Evolutionary conservation across 371 early-diverging fungal species (phyloP).

Genomic region (Syncephalastrum monosporum): DNA sequence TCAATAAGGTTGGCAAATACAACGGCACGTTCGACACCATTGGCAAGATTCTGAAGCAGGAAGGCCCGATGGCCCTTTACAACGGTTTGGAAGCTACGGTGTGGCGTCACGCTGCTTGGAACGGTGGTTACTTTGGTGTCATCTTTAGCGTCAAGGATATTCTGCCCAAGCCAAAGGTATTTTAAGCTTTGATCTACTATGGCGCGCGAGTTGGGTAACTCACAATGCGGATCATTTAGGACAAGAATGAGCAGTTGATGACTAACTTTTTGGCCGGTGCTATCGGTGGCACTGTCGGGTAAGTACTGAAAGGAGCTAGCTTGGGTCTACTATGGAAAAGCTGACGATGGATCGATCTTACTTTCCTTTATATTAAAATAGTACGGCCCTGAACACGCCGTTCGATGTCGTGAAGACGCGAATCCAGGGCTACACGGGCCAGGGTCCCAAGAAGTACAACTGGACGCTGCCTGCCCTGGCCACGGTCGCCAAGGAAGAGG

Average conservation of each 20-base stretch:
- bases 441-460: conserved; percentile 73
- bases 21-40: conserved; percentile 73
- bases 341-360: too few species aligned
- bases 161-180: conserved; percentile 82
- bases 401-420: conserved; percentile 98
- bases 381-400: conserved; percentile 94
- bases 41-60: conserved; percentile 68
- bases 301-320: too few species aligned
- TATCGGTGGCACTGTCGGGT: conserved; percentile 89
- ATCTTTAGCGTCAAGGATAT: conserved; percentile 74
- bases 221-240: conserved; percentile 21
- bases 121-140: conserved; percentile 90
- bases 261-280: conserved; percentile 94
- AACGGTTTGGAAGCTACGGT: conserved; percentile 94
- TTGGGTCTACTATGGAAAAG: too few species aligned
- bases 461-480: conserved; percentile 86
- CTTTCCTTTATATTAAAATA: too few species aligned
- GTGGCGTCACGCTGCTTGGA: conserved; percentile 96
- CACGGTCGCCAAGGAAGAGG: conserved; percentile 92
- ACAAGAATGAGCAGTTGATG: conserved; percentile 73
- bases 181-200: background rate
- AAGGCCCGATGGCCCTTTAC: conserved; percentile 84
- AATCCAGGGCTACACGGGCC: conserved; percentile 82
- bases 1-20: conserved; percentile 70
- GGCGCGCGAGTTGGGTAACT: too few species aligned